A percentile compares a stretch with the other conserved stretches of the same genome.
Evolutionary conservation across 2,329 filamentous ascomycete genomes (phyloP).

Genomic region (Fusarium agapanthi): DNA sequence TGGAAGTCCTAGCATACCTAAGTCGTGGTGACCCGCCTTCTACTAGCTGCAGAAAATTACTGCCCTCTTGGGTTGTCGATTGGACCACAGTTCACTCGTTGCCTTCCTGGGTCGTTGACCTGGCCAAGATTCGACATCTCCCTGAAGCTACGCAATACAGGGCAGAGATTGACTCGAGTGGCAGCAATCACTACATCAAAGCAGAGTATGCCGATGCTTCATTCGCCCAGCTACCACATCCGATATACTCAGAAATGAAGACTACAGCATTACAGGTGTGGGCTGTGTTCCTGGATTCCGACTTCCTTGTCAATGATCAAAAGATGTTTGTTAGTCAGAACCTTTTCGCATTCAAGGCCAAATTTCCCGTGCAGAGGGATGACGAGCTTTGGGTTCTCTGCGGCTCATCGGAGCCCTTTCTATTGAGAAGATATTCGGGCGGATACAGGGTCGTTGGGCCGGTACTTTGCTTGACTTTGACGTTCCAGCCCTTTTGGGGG

Average conservation of each 20-base stretch:
- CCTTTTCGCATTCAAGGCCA: rapidly evolving
- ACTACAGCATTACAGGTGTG: background rate
- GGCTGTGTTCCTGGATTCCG: background rate
- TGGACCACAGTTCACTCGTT: background rate
- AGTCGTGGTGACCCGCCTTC: rapidly evolving
- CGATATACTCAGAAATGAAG: rapidly evolving
- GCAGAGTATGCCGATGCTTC: background rate
- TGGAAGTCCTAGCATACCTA: background rate
- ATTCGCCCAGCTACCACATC: background rate
- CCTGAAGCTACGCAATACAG: background rate
- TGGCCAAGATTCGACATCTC: background rate
- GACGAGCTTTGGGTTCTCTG: background rate
- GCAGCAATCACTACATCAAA: background rate
- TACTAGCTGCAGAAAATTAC: rapidly evolving
- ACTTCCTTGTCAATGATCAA: background rate
- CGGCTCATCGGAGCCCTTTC: background rate
- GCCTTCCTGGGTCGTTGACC: background rate
- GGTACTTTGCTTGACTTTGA: background rate
- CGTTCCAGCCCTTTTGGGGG: background rate
- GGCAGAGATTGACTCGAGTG: background rate
- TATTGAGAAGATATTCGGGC: background rate
- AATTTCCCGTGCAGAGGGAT: rapidly evolving
- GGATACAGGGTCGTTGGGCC: background rate
- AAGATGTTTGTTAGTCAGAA: no score
- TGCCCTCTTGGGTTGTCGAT: background rate